phyloP scores from a whole-genome alignment of 179 eudicot genomes.

The Beta lomatogona region DNA sequence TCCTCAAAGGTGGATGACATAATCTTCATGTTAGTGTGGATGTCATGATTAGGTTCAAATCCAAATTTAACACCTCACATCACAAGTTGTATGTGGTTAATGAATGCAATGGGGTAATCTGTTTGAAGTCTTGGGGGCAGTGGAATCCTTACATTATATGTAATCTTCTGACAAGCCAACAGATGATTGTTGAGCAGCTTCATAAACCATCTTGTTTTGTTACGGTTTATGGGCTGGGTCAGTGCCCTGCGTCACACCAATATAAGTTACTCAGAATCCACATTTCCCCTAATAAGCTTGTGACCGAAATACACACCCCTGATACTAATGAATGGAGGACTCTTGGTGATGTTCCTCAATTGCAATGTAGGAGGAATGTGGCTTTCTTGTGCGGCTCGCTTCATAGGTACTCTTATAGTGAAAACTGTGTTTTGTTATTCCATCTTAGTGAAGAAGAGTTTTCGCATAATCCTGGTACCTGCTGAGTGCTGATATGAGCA shows the following conservation, averaged over 20 bases:
- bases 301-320: slow-evolving; percentile 7
- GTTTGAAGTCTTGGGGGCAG: not conserved
- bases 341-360: slow-evolving; percentile 3
- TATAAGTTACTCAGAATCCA: not conserved
- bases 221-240: slow-evolving; percentile 4
- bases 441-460: no score
- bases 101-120: slow-evolving; percentile 14
- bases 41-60: slow-evolving; percentile 4
- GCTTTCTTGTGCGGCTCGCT: no score
- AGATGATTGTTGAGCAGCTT: not conserved
- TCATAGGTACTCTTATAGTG: no score
- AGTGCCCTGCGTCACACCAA: not conserved
- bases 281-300: not conserved
- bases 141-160: slow-evolving; percentile 14
- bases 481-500: no score
- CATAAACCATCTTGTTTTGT: not conserved
- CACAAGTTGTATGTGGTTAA: not conserved
- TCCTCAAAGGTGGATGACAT: not conserved
- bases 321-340: slow-evolving; percentile 4
- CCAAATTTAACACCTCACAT: not conserved
- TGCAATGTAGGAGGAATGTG: not conserved
- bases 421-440: no score
- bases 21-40: not conserved
- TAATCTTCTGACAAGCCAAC: slow-evolving; percentile 1
- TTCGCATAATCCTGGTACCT: no score